Evolutionary conservation across 352 stramenopile genomes (phyloP), one percentile per base, ranked within the genome.

Genomic region (Globisporangium yorkense): DNA sequence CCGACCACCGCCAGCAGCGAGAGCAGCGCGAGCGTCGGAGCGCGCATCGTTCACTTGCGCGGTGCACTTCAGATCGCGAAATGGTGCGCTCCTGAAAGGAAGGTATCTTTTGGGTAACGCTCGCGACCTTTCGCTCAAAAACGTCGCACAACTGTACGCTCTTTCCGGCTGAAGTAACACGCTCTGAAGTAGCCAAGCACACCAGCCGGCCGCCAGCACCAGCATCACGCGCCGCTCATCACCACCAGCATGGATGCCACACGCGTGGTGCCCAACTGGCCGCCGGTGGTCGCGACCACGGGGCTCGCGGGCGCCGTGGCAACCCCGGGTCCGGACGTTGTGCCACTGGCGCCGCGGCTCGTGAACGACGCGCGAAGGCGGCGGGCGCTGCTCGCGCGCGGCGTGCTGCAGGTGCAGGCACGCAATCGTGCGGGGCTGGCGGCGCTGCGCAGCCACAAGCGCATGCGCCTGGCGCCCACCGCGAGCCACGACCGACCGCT

Each of bases 381-480:
- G 18, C 61, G 54, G 56, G 72, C 74, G 15, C 65, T 90, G 29
- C 77, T 88, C 46, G 79, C 68, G 39, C 56, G 54, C 16, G 75
- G 75, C 31, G 68, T 81, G 24, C 63, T 86, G 59, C 68, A 70
- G 45, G 54, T 82, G 56, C 71, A 70, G 47, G 67, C 84, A 53
- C 81, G 81, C 67, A 91, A 91, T 40, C 50, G 66, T 1, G 50
- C 62, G 7, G 79, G 73, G 39, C 84, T 88, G 41, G 57, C 70
- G 35, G 87, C 75, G 55, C 51, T 88, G 53, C 72, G 81, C 27
- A 65, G 75, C 6, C 64, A 79, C 56, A 75, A 83, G 31, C 59
- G 63, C 51, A 48, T 67, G 21, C 77, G 73, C 52, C 56, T 85
- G 54, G 35, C 35, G 20, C 7, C n/a, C 4, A 5, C 13, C 7